These are phyloP conservation scores for Macrolepiota fuliginosa DNA, from an alignment of 768 basidiomycete species.

Conservation along the genomic window DNA sequence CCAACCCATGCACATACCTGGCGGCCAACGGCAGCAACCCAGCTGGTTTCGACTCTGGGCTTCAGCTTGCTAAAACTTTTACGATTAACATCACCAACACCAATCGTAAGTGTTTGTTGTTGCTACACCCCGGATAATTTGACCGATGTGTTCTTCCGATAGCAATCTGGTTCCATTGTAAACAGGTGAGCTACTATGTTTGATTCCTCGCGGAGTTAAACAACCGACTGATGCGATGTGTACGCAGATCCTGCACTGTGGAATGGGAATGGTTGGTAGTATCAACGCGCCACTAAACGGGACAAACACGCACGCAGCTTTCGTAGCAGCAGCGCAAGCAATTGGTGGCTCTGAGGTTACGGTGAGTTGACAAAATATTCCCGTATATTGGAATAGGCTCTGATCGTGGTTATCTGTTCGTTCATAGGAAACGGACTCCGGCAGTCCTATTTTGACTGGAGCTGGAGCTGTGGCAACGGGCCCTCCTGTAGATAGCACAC, in stretches of 20 bases:
- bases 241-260: constrained; percentile 37
- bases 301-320: constrained; percentile 13
- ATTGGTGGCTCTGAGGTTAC: constrained; percentile 12
- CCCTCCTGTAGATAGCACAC: neutral
- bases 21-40: constrained; percentile 31
- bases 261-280: constrained; percentile 46
- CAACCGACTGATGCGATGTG: neutral
- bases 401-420: neutral
- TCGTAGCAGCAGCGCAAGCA: constrained; percentile 13
- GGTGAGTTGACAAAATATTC: constrained; percentile 2
- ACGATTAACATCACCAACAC: constrained; percentile 46
- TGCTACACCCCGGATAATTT: neutral
- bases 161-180: constrained; percentile 63
- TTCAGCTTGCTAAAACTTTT: constrained; percentile 36
- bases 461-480: constrained; percentile 10
- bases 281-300: constrained; percentile 18
- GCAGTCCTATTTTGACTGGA: constrained; percentile 18
- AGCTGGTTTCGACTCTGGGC: constrained; percentile 55
- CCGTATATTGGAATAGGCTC: neutral
- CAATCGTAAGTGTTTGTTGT: constrained; percentile 34
- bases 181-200: constrained; percentile 25
- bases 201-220: neutral
- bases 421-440: constrained; percentile 9
- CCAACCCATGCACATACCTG: constrained; percentile 49
- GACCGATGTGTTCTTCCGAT: neutral